Base-by-base conservation (phyloP, 1,139 yeast genomes). In the Hansenula anomala region DNA sequence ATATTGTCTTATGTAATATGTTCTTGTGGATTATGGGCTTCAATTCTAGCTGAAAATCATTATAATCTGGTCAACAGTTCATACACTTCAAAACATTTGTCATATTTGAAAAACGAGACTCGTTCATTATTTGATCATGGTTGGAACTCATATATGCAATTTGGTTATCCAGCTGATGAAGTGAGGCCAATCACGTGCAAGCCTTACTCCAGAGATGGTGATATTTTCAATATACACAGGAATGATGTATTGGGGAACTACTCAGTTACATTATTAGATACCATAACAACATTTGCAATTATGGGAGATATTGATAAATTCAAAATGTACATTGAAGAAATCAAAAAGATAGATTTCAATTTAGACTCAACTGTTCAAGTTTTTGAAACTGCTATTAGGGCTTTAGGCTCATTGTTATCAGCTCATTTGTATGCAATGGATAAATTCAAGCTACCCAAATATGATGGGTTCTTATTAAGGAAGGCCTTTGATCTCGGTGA, bases 231-330 rank as follows among this genome's bases (percentile, higher is more conserved):
- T 52, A 67, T 76, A 2, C 77, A 75, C 16, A 65, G 85, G 37
- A 88, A 88, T 55, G 97, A 90, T 56, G 94, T 85, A 0, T 61
- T 88, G 64, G 97, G 97, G 0, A 89, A 88, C 53, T 80, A 79
- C 39, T 78, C 95, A 1, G 72, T 81, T 53, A 87, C 96, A 0
- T 61, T 88, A 36, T 64, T 90, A 24, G 97, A 90, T 57, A 73
- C 86, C 22, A 56, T 90, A 33, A 96, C 92, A 47, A 80, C 92
- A 27, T 73, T 87, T 44, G 80, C 92, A 13, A 69, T 87, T 0
- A 66, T 89, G 66, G 81, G 78, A 33, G 85, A 85, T 49, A 70
- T 75, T 59, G 71, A 67, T 13, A 70, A 69, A 28, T 78, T 89
- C 45, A 69, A 66, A 13, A 39, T 58, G 2, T 69, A 75, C 33